Evolutionary conservation across 768 basidiomycete species (phyloP).

Genomic region (Serendipita indica): DNA sequence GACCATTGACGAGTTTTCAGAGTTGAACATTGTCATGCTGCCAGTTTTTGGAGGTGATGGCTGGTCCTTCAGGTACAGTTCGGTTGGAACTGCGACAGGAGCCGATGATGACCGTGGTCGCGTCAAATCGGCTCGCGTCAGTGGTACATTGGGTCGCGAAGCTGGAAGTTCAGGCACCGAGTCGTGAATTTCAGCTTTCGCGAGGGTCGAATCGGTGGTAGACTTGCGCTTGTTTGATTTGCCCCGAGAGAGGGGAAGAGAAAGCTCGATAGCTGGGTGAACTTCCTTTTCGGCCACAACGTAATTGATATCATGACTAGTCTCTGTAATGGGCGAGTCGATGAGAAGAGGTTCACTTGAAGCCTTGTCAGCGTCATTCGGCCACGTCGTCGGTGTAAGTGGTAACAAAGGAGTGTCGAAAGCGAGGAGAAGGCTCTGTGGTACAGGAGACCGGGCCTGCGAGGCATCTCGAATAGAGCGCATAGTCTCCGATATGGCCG

Average conservation of each 20-base stretch:
- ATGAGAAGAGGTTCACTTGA: too few relatives aligned
- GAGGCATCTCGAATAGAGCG: not conserved
- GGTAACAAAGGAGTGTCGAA: not conserved
- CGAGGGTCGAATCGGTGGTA: not conserved
- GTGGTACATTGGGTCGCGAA: not conserved
- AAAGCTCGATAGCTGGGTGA: not conserved
- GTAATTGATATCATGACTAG: not conserved
- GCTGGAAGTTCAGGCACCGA: not conserved
- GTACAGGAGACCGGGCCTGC: not conserved
- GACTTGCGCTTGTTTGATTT: not conserved
- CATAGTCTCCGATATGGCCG: not conserved
- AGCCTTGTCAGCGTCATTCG: not conserved
- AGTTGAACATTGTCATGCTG: not conserved
- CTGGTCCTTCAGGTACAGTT: not conserved
- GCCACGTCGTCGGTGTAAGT: not conserved
- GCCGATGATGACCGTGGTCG: not conserved
- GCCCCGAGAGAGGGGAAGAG: not conserved
- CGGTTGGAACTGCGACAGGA: not conserved
- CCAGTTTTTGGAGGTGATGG: not conserved
- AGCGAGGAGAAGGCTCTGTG: constrained; percentile 7
- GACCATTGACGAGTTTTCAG: not conserved
- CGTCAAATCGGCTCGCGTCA: not conserved
- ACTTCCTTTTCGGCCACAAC: not conserved
- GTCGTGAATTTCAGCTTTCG: not conserved
- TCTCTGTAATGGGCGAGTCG: constrained; percentile 2